phyloP scores from a whole-genome alignment of 768 basidiomycete genomes.

The Boletellus emodensis region DNA sequence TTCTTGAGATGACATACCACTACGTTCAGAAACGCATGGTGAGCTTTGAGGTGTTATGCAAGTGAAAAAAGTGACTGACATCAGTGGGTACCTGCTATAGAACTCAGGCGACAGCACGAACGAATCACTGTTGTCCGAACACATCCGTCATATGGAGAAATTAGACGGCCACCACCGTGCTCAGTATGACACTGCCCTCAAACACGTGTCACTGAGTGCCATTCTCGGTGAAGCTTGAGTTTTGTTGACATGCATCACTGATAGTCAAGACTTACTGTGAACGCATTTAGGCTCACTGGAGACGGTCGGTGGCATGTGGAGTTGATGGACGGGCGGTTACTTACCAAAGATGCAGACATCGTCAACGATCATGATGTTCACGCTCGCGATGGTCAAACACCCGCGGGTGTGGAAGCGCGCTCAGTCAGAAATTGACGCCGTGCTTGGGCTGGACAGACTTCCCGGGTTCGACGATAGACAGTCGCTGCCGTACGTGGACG shows the following conservation, averaged over 20 bases:
- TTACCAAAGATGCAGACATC: neutral
- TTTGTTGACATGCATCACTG: no score
- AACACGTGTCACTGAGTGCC: neutral
- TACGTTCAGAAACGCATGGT: neutral
- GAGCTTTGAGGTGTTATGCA: neutral
- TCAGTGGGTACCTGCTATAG: neutral
- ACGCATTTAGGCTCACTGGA: neutral
- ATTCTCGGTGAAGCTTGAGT: neutral
- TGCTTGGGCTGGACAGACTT: slow-evolving; percentile 3
- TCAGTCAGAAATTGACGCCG: slow-evolving; percentile 9
- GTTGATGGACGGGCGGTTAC: neutral
- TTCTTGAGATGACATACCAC: neutral
- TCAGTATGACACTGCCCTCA: neutral
- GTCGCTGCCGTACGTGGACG: slow-evolving; percentile 8
- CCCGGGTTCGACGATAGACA: neutral
- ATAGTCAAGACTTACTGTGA: neutral
- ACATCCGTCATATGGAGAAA: neutral
- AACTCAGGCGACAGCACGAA: neutral
- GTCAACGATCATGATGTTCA: neutral
- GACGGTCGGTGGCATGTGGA: neutral
- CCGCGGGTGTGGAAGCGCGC: slow-evolving; percentile 12
- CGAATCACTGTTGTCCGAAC: neutral
- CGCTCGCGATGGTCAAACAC: slow-evolving; percentile 10
- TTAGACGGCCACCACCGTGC: neutral
- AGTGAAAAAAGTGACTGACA: no score